Conservation (phyloP, 306 rosid genomes). For the Acacia crassicarpa region DNA sequence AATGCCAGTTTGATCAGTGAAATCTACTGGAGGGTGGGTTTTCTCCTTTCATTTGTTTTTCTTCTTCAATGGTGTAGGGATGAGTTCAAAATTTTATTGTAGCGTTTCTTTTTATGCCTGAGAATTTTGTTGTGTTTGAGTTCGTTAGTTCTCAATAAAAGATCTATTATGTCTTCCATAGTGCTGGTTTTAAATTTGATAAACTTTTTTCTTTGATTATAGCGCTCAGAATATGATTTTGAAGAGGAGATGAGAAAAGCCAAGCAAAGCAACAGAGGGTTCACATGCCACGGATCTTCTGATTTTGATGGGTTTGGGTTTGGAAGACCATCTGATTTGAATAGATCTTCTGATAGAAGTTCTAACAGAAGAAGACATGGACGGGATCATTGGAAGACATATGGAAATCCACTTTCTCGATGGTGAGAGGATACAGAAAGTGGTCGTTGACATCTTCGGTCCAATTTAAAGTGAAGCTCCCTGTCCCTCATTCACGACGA, state of each 20-base stretch:
- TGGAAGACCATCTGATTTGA: constrained; percentile 44
- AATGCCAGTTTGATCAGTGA: background rate
- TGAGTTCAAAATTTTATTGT: constrained; percentile 6
- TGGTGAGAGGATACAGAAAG: constrained; percentile 34
- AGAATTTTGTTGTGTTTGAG: constrained; percentile 1
- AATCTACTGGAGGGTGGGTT: constrained; percentile 2
- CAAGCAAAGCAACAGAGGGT: constrained; percentile 49
- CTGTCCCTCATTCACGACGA: constrained; percentile 15
- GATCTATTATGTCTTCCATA: constrained; percentile 3
- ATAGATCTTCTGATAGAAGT: constrained; percentile 52
- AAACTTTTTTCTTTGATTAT: constrained; percentile 19
- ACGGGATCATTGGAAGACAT: constrained; percentile 43
- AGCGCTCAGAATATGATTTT: constrained; percentile 84
- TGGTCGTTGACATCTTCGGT: background rate
- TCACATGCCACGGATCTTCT: constrained; percentile 50
- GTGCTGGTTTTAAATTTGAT: constrained; percentile 26
- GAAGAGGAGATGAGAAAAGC: constrained; percentile 79
- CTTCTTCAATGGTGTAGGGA: constrained; percentile 6
- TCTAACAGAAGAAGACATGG: constrained; percentile 43
- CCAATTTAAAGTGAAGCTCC: constrained; percentile 21
- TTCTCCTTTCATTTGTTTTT: constrained; percentile 28
- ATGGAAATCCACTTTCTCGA: constrained; percentile 43
- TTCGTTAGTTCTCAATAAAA: constrained; percentile 25
- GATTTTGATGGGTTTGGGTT: constrained; percentile 44
- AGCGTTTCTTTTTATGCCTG: background rate